A percentile compares a stretch with the other conserved stretches of the same genome.
Evolutionary conservation across 371 early-diverging fungal genomes (phyloP).

Genomic region (Lichtheimia ornata): DNA sequence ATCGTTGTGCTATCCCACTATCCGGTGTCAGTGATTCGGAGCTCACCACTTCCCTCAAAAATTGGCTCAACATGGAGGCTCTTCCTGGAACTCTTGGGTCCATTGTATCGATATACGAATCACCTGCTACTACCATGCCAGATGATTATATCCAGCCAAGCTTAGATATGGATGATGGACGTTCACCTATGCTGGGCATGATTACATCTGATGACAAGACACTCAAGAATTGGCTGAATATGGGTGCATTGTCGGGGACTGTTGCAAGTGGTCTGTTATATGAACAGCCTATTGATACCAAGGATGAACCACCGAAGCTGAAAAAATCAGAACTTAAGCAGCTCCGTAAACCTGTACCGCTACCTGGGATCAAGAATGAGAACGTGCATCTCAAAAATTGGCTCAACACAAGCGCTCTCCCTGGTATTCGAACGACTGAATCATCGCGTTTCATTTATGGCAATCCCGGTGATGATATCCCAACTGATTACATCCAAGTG

Average conservation of each 20-base stretch:
- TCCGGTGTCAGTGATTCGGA: neutral
- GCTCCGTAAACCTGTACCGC: conserved; percentile 3
- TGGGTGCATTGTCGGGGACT: neutral
- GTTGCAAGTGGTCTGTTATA: neutral
- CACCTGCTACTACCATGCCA: neutral
- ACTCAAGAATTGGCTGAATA: conserved; percentile 9
- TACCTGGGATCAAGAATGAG: neutral
- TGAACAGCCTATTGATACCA: neutral
- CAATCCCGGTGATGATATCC: neutral
- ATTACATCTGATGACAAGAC: neutral
- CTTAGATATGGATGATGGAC: neutral
- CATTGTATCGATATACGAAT: neutral
- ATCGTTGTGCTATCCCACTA: conserved; percentile 2
- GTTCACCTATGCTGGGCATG: neutral
- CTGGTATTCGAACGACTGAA: conserved; percentile 1
- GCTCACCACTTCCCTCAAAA: neutral
- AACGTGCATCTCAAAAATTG: conserved; percentile 4
- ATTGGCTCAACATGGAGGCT: conserved; percentile 3
- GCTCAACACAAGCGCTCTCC: conserved; percentile 1
- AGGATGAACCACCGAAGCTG: neutral
- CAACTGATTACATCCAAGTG: conserved; percentile 1
- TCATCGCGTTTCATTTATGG: neutral
- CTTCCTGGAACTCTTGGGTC: neutral
- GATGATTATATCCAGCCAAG: conserved; percentile 7
- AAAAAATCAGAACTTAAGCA: conserved; percentile 2